A percentile compares a stretch with the other conserved stretches of the same genome.
These are phyloP conservation scores for Adansonia digitata DNA, from an alignment of 345 rosid species.

Conservation along the genomic window DNA sequence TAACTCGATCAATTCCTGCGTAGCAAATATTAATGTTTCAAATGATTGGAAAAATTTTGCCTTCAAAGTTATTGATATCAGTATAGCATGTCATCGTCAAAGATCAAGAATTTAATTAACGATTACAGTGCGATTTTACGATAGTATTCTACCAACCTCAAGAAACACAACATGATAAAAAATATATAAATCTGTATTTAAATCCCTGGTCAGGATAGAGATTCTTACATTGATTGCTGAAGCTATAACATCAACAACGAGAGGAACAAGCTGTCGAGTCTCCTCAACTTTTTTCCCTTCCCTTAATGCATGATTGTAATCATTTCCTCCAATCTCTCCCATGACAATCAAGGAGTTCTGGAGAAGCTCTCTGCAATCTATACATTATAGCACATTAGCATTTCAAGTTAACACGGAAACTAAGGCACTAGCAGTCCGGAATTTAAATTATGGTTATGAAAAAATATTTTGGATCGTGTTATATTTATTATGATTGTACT, in stretches of 20 bases:
- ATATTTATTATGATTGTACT: too few relatives aligned
- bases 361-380: conserved; percentile 35
- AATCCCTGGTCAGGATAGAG: not conserved
- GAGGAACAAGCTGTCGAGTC: conserved; percentile 31
- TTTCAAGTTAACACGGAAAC: too few relatives aligned
- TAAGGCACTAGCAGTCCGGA: too few relatives aligned
- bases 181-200: too few relatives aligned
- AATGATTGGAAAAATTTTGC: too few relatives aligned
- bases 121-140: too few relatives aligned
- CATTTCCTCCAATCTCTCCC: conserved; percentile 65
- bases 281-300: conserved; percentile 18
- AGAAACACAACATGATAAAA: too few relatives aligned
- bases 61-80: too few relatives aligned
- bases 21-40: not conserved
- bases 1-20: conserved; percentile 40
- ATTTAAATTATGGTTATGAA: too few relatives aligned
- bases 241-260: conserved; percentile 29
- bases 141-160: too few relatives aligned
- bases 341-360: conserved; percentile 35
- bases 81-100: too few relatives aligned
- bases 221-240: conserved; percentile 28
- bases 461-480: not conserved
- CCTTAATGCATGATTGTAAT: conserved; percentile 29
- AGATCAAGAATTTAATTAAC: too few relatives aligned
- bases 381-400: not conserved